Base-by-base conservation (phyloP, 805 yeast species). In the Candida pini region DNA sequence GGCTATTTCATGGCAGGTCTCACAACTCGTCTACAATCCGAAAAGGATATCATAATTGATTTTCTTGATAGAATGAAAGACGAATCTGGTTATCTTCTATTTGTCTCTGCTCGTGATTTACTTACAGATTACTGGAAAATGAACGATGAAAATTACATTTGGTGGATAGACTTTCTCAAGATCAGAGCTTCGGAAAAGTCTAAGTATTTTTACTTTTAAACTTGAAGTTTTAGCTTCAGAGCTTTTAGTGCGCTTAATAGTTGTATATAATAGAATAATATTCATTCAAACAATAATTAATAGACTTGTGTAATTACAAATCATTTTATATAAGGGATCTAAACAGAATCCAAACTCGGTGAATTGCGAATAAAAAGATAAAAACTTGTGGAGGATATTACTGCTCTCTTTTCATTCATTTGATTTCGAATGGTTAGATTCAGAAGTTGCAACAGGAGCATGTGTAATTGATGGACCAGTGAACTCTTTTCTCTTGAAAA, bases 1-100 rank as follows among this genome's bases (percentile, higher is more conserved):
- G 35, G 32, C 9, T 34, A 38, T 22, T 20, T 38, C 18, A 38
- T 38, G 41, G 41, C 30, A 3, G 41, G 35, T 4, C 24, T 38
- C n/a, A 34, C 32, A 19, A 38, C 41, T 8, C 19, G 25, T n/a
- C 10, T 30, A 7, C 29, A 21, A 10, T 30, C 32, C 1, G 34
- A 28, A 17, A 30, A 22, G 18, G 16, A 23, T 14, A 5, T 24
- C 14, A 34, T 38, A 8, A 15, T 34, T 12, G 32, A 33, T 4
- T 38, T 25, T 16, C 30, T 34, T 12, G 18, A 20, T 7, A 33
- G 26, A 22, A 23, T 38, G 16, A 35, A 30, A 17, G 18, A 28
- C 3, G 10, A 22, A 6, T 30, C 37, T 8, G 41, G 41, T 4
- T 38, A 30, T 15, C 28, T 24, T 2, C 25, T 38, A 6, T 38